Evolutionary conservation across 176 grass and related monocot species (phyloP).

Genomic region (Musa acuminata): DNA sequence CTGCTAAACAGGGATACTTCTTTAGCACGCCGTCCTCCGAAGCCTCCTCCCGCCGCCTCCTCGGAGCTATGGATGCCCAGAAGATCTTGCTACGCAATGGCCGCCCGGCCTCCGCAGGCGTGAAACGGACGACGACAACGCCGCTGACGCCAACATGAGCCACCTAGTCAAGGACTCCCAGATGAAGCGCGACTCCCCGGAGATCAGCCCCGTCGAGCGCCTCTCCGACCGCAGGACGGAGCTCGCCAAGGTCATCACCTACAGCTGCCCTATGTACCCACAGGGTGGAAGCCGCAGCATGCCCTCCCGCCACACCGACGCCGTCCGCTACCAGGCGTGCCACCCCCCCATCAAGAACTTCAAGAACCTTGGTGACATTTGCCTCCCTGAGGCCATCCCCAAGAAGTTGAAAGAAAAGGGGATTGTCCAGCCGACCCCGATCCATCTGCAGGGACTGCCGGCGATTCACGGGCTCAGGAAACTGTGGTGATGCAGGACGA

Average conservation of each 20-base stretch:
- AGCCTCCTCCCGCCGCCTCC: not conserved
- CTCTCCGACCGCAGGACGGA: constrained; percentile 47
- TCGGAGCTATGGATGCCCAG: constrained; percentile 34
- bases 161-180: constrained; percentile 43
- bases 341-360: constrained; percentile 50
- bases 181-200: constrained; percentile 44
- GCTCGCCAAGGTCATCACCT: constrained; percentile 62
- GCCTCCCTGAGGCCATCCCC: constrained; percentile 59
- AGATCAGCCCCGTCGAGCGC: constrained; percentile 42
- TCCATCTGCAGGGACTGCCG: constrained; percentile 81
- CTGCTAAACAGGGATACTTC: too few relatives aligned
- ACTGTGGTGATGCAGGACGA: constrained; percentile 89
- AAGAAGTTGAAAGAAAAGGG: constrained; percentile 61
- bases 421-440: constrained; percentile 75
- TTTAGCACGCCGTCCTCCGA: too few relatives aligned
- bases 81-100: constrained; percentile 34
- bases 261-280: constrained; percentile 35
- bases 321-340: constrained; percentile 48
- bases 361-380: constrained; percentile 33
- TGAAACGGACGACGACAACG: not conserved
- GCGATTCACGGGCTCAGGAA: constrained; percentile 72
- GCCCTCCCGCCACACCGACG: constrained; percentile 31
- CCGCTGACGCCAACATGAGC: constrained; percentile 28
- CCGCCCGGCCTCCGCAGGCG: constrained; percentile 6
- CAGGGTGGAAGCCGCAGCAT: constrained; percentile 56